Evolutionary conservation across 257 asterid species (phyloP).

Genomic region (Plantago elongata): DNA sequence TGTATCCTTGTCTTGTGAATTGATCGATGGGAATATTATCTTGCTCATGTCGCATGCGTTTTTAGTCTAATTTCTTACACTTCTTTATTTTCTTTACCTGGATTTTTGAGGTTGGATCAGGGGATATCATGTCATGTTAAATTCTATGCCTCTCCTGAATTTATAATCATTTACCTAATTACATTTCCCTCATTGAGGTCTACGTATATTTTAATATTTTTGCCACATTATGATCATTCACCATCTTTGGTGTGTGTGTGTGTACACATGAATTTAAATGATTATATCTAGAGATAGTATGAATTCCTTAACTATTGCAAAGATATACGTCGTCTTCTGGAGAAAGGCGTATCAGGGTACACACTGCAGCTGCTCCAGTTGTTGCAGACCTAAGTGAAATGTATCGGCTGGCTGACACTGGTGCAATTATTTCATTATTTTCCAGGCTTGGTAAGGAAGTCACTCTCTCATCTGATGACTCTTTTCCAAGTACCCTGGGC

Average conservation of each 20-base stretch:
- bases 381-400: conserved; percentile 86
- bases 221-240: too few relatives aligned
- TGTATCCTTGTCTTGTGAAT: conserved; percentile 73
- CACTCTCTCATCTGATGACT: not conserved
- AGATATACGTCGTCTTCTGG: conserved; percentile 98
- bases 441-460: conserved; percentile 83
- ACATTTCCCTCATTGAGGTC: too few relatives aligned
- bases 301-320: conserved; percentile 41
- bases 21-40: not conserved
- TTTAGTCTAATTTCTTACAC: conserved; percentile 2
- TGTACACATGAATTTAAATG: conserved; percentile 5
- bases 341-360: conserved; percentile 98
- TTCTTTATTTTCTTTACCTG: too few relatives aligned
- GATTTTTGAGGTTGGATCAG: too few relatives aligned
- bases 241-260: too few relatives aligned
- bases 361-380: conserved; percentile 96
- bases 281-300: conserved; percentile 7
- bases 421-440: conserved; percentile 73
- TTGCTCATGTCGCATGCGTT: conserved; percentile 9
- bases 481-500: conserved; percentile 11
- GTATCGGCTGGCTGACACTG: conserved; percentile 94
- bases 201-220: too few relatives aligned
- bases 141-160: too few relatives aligned
- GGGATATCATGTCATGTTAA: too few relatives aligned
- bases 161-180: too few relatives aligned